Conservation (phyloP, 768 basidiomycete species). For the Collybiopsis luxurians region DNA sequence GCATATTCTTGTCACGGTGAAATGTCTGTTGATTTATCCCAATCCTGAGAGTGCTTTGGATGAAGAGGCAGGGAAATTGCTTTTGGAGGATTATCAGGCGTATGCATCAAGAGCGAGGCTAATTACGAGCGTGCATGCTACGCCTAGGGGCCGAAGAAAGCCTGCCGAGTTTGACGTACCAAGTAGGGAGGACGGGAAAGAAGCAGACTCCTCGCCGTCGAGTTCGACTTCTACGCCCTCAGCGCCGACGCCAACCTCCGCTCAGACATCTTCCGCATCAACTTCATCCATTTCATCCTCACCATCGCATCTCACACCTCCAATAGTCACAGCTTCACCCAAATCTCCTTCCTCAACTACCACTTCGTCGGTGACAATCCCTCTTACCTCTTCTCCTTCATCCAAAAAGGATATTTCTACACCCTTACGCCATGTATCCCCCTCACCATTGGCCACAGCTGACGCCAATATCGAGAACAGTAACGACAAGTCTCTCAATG, state of each 20-base stretch:
- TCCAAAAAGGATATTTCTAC: conserved; percentile 32
- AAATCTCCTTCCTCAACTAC: conserved; percentile 45
- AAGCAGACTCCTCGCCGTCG: conserved; percentile 7
- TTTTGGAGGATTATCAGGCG: conserved; percentile 85
- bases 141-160: conserved; percentile 53
- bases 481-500: conserved; percentile 22
- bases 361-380: conserved; percentile 28
- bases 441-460: conserved; percentile 67
- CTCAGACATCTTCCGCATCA: conserved; percentile 21
- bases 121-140: conserved; percentile 91
- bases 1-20: conserved; percentile 90
- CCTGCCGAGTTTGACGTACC: conserved; percentile 70
- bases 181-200: conserved; percentile 16
- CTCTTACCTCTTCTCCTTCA: conserved; percentile 37
- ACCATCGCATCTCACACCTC: conserved; percentile 22
- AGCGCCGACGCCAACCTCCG: conserved; percentile 24
- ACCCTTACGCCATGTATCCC: conserved; percentile 66
- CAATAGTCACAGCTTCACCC: conserved; percentile 25
- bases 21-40: conserved; percentile 94
- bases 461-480: conserved; percentile 59
- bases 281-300: conserved; percentile 26
- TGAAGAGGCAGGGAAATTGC: conserved; percentile 91
- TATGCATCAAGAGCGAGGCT: conserved; percentile 86
- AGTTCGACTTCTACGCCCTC: conserved; percentile 9
- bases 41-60: conserved; percentile 96